These are phyloP conservation scores for Ulota crispa DNA, from an alignment of 225 moss, liverwort and hornwort species.

Conservation along the genomic window DNA sequence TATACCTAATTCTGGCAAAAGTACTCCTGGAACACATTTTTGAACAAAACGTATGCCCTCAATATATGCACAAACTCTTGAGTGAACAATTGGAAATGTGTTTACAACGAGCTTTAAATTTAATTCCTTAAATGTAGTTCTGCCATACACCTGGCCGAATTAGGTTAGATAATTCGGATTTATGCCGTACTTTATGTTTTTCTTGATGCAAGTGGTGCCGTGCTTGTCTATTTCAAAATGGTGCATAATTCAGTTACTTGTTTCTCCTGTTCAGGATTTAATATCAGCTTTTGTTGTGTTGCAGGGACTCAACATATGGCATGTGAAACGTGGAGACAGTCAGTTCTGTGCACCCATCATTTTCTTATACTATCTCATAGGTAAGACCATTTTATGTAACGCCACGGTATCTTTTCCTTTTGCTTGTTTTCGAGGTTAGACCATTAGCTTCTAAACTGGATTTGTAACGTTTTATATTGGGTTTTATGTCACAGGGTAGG, in stretches of 20 bases:
- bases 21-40: neutral
- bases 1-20: neutral
- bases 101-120: neutral
- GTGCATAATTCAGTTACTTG: neutral
- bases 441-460: neutral
- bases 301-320: constrained; percentile 84
- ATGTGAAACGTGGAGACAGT: constrained; percentile 48
- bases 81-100: neutral
- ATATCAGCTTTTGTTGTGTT: neutral
- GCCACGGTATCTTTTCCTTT: neutral
- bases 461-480: neutral
- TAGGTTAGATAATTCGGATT: neutral
- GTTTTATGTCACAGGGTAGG: neutral
- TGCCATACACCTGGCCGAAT: neutral
- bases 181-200: neutral
- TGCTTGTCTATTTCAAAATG: neutral
- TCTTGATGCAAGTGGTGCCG: neutral
- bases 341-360: constrained; percentile 56
- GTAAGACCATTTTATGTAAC: constrained; percentile 31
- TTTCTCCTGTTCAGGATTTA: neutral
- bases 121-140: neutral
- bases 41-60: neutral
- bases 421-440: neutral
- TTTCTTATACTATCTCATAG: constrained; percentile 73
- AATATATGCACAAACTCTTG: neutral